Evolutionary conservation across 1,139 yeast species (phyloP), one percentile per base, ranked within the genome.

Genomic region (Dujonia santamariae): DNA sequence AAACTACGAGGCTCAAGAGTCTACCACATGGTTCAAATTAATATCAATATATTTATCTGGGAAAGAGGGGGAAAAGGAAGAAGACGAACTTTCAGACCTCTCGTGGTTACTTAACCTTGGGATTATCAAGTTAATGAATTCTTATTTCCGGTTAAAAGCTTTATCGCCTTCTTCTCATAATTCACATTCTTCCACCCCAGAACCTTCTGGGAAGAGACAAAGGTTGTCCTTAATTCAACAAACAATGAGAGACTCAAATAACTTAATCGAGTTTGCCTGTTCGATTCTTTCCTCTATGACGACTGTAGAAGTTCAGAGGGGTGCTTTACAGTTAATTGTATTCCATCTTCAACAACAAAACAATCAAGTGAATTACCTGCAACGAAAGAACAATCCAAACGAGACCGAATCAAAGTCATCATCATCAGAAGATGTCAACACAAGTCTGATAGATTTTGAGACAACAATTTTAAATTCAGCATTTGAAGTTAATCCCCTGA

Each of bases 71-170:
- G 13, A 29, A 9, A 12, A 15, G 9, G 20, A 38, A 36, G 4
- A 44, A 57, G 1, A 38, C 41, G 8, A 48, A 50, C 15, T 31
- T 38, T 28, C 64, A 0, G 8, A 48, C 49, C 15, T 31, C 38
- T 28, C 64, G 0, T 69, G 75, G 75, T 47, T 67, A 7, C 37
- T 59, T 13, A 38, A 48, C 7, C 33, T 47, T 5, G 75, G 73
- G 0, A 28, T 61, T 6, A 33, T 59, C 2, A 58, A 50, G 29
- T 38, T 67, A 5, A 28, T 67, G 1, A 32, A 38, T 3, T 39
- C 60, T 1, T 68, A 54, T 38, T 67, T 55, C 37, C 36, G 12
- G 31, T 21, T 20, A 7, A 26, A 33, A 11, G n/a, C n/a, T n/a
- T n/a, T n/a, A n/a, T n/a, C n/a, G n/a, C n/a, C n/a, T n/a, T 3